Conservation (phyloP, 352 stramenopile genomes). For the Globisporangium nodosum region DNA sequence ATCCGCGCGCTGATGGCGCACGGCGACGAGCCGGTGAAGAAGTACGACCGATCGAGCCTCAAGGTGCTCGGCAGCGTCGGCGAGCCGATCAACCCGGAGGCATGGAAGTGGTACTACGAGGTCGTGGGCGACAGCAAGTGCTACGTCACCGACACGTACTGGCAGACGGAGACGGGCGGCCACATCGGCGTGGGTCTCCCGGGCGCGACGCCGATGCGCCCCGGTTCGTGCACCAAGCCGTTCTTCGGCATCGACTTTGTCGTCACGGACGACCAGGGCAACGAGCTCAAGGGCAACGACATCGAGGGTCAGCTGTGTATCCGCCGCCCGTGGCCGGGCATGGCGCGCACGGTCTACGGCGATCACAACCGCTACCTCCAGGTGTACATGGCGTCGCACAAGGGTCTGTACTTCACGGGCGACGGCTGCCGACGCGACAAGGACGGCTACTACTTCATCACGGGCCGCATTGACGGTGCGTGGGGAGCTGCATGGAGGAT, state of each 20-base stretch:
- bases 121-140: constrained; percentile 87
- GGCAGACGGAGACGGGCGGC: constrained; percentile 97
- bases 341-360: constrained; percentile 93
- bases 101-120: constrained; percentile 97
- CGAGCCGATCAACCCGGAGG: constrained; percentile 98
- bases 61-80: constrained; percentile 96
- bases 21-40: constrained; percentile 87
- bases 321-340: constrained; percentile 93
- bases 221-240: constrained; percentile 92
- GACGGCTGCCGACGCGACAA: constrained; percentile 86
- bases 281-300: constrained; percentile 80
- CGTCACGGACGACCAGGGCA: constrained; percentile 76
- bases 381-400: constrained; percentile 96
- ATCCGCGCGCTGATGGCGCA: constrained; percentile 98
- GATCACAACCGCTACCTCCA: constrained; percentile 94
- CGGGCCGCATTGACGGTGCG: constrained; percentile 92
- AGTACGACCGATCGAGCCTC: constrained; percentile 93
- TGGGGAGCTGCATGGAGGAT: background rate
- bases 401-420: constrained; percentile 96
- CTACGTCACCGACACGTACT: constrained; percentile 97
- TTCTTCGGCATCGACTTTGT: constrained; percentile 96
- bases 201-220: constrained; percentile 86
- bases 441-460: constrained; percentile 99
- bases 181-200: constrained; percentile 94
- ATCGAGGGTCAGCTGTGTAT: constrained; percentile 96